phyloP scores from a whole-genome alignment of 768 basidiomycete genomes.

The Calocybe gangraenosa region DNA sequence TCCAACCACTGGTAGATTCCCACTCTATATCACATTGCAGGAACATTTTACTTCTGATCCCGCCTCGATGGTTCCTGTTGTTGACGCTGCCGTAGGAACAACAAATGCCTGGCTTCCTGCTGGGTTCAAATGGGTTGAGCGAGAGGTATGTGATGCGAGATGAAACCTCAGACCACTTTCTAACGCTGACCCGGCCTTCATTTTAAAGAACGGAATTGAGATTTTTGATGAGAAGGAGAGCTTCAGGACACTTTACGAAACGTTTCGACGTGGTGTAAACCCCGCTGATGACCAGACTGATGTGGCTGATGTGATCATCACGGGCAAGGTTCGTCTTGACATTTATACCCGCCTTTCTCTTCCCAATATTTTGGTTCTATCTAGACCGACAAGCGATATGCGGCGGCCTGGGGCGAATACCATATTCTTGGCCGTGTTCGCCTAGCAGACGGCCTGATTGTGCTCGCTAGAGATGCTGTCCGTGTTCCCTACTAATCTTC shows the following conservation, averaged over 20 bases:
- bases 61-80: constrained; percentile 28
- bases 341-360: not conserved
- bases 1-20: constrained; percentile 33
- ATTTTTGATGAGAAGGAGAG: constrained; percentile 30
- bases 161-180: constrained; percentile 29
- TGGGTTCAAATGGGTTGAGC: constrained; percentile 30
- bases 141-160: constrained; percentile 34
- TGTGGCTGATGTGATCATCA: constrained; percentile 46
- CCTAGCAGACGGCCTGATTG: constrained; percentile 54
- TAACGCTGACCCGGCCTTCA: constrained; percentile 41
- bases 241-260: constrained; percentile 36
- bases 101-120: constrained; percentile 45
- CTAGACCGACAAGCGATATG: constrained; percentile 44
- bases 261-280: constrained; percentile 20
- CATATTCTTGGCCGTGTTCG: constrained; percentile 55
- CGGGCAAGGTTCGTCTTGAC: constrained; percentile 40
- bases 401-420: constrained; percentile 54
- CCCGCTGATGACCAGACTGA: constrained; percentile 17
- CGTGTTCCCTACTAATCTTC: constrained; percentile 14
- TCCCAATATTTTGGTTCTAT: constrained; percentile 4
- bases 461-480: constrained; percentile 50
- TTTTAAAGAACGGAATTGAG: constrained; percentile 46
- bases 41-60: constrained; percentile 42
- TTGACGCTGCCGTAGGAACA: constrained; percentile 30
- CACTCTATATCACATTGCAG: constrained; percentile 44